Evolutionary conservation across 257 asterid species (phyloP).

Genomic region (Gentiana straminea): DNA sequence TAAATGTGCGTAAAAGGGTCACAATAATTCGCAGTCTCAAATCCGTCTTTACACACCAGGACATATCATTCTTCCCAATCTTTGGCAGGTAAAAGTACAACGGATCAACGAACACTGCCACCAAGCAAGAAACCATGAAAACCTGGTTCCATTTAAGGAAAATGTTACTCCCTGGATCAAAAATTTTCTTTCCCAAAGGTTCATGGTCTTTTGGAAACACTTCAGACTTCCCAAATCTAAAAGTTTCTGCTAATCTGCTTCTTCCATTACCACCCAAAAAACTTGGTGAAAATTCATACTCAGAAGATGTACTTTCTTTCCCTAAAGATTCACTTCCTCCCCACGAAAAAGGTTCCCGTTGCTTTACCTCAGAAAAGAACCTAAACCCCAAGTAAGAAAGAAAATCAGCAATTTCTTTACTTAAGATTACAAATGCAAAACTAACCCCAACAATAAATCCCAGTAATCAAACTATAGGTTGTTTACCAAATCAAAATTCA

Average conservation of each 20-base stretch:
- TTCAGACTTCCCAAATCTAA: conserved; percentile 49
- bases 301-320: conserved; percentile 36
- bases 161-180: conserved; percentile 84
- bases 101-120: conserved; percentile 84
- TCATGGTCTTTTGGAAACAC: conserved; percentile 44
- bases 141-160: conserved; percentile 85
- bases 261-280: conserved; percentile 32
- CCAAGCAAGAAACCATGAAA: conserved; percentile 74
- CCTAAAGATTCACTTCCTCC: conserved; percentile 33
- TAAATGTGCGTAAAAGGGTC: conserved; percentile 75
- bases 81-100: conserved; percentile 79
- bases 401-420: conserved; percentile 14
- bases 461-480: background rate
- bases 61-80: conserved; percentile 42
- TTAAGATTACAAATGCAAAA: background rate
- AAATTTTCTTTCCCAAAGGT: conserved; percentile 54
- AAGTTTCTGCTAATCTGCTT: conserved; percentile 32
- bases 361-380: conserved; percentile 70
- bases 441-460: background rate
- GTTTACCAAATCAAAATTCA: background rate
- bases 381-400: conserved; percentile 30
- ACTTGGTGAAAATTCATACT: conserved; percentile 22
- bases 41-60: conserved; percentile 73
- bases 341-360: conserved; percentile 35
- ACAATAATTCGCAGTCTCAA: conserved; percentile 60